A percentile compares a stretch with the other conserved stretches of the same genome.
phyloP scores from a whole-genome alignment of 2,329 filamentous ascomycete species.

The Parastagonospora avenae region DNA sequence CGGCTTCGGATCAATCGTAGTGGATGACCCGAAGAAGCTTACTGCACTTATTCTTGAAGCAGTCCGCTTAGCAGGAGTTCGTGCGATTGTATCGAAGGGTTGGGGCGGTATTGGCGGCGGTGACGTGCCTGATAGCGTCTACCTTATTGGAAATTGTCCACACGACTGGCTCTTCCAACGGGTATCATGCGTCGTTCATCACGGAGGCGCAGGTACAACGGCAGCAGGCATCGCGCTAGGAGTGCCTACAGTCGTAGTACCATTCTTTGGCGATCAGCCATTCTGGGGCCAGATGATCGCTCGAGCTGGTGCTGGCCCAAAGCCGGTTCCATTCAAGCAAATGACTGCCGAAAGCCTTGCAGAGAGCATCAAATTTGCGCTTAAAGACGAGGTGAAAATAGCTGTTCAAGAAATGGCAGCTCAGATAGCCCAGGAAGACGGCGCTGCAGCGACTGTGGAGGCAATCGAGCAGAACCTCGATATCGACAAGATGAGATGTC shows the following conservation, averaged over 20 bases:
- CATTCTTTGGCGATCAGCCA: conserved; percentile 64
- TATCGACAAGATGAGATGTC: conserved; percentile 23
- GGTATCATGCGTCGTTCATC: conserved; percentile 62
- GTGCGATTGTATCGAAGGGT: conserved; percentile 61
- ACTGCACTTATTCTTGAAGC: conserved; percentile 56
- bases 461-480: conserved; percentile 16
- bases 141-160: conserved; percentile 59
- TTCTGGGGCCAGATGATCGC: conserved; percentile 62
- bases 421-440: conserved; percentile 22
- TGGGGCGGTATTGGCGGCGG: conserved; percentile 54
- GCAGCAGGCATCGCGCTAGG: conserved; percentile 60
- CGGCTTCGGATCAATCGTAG: conserved; percentile 63
- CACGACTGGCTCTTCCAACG: conserved; percentile 65
- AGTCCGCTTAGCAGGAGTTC: conserved; percentile 40
- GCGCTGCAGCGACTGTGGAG: conserved; percentile 10
- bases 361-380: conserved; percentile 53
- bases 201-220: conserved; percentile 65
- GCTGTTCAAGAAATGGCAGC: conserved; percentile 24
- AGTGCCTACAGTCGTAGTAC: conserved; percentile 60
- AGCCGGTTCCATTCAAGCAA: conserved; percentile 53
- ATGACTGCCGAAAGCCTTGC: conserved; percentile 54
- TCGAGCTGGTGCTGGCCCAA: conserved; percentile 55
- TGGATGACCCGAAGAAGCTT: conserved; percentile 55
- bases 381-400: conserved; percentile 43
- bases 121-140: conserved; percentile 47